Conservation (phyloP, 2,329 filamentous ascomycete genomes). For the Alternaria viburni region DNA sequence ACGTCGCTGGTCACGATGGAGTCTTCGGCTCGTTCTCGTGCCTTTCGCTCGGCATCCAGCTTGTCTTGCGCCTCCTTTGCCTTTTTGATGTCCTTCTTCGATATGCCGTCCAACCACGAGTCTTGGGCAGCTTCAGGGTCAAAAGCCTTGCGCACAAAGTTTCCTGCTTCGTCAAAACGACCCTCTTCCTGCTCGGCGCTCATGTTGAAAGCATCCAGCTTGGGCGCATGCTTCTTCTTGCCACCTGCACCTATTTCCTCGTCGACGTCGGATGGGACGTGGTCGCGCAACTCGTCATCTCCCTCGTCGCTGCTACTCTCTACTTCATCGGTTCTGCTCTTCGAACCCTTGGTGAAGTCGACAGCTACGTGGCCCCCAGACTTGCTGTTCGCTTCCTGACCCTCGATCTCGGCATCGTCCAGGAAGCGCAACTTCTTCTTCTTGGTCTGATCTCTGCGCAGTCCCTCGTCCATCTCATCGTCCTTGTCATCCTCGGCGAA, state of each 20-base stretch:
- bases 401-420: constrained; percentile 72
- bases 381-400: constrained; percentile 76
- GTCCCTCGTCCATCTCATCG: constrained; percentile 60
- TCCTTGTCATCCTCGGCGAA: constrained; percentile 73
- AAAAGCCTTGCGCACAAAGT: constrained; percentile 85
- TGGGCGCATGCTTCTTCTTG: constrained; percentile 90
- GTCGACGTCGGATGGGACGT: constrained; percentile 72
- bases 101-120: constrained; percentile 88
- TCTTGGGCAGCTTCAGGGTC: constrained; percentile 93
- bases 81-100: constrained; percentile 89
- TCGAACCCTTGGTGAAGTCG: constrained; percentile 58
- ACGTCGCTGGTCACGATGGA: constrained; percentile 74
- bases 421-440: constrained; percentile 68
- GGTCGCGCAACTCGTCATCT: constrained; percentile 70
- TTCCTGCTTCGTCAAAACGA: constrained; percentile 86
- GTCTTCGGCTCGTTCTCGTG: constrained; percentile 76
- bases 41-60: constrained; percentile 76
- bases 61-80: constrained; percentile 88
- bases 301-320: constrained; percentile 65
- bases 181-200: constrained; percentile 89
- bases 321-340: constrained; percentile 63
- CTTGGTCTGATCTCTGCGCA: constrained; percentile 62
- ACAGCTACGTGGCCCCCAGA: constrained; percentile 71
- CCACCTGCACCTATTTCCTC: constrained; percentile 89
- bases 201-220: constrained; percentile 97